A percentile compares a stretch with the other conserved stretches of the same genome.
Evolutionary conservation across 352 stramenopile genomes (phyloP).

Genomic region (Globisporangium lucens): DNA sequence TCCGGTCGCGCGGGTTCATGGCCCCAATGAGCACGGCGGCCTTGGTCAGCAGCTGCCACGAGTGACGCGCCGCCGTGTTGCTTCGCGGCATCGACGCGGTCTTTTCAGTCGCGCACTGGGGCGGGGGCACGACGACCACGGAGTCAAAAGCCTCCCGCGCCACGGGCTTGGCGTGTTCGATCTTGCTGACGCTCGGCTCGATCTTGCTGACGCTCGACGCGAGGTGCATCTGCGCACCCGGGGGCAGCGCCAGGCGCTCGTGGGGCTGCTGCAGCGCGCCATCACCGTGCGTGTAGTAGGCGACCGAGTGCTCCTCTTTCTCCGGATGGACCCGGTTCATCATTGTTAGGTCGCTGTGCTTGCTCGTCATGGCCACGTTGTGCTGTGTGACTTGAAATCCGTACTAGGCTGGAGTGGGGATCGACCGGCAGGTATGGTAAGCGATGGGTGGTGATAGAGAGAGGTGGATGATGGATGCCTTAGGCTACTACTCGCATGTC

Average conservation of each 20-base stretch:
- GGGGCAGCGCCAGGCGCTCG: not conserved
- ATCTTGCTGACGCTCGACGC: conserved; percentile 14
- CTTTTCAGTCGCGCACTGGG: not conserved
- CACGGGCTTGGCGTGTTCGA: conserved; percentile 8
- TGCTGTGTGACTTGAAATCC: not conserved
- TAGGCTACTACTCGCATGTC: not conserved
- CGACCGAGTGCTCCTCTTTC: conserved; percentile 9
- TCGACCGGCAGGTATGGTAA: not conserved
- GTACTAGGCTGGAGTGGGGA: too few relatives aligned
- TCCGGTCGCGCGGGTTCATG: conserved; percentile 29
- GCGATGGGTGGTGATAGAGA: not conserved
- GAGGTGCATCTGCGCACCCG: not conserved
- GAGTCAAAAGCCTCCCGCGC: conserved; percentile 9
- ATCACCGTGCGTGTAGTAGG: conserved; percentile 12
- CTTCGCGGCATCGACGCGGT: not conserved
- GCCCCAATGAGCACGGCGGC: conserved; percentile 24
- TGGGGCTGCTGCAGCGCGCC: not conserved
- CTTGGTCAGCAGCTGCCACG: conserved; percentile 27
- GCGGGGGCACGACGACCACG: not conserved
- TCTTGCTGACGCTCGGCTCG: conserved; percentile 15
- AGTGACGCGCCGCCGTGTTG: conserved; percentile 6
- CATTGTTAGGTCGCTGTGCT: conserved; percentile 1
- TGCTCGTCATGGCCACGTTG: conserved; percentile 2
- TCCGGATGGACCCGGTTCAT: conserved; percentile 18
- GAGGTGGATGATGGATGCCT: not conserved